These are phyloP conservation scores for Ganoderma lucidum DNA, from an alignment of 1,284 basidiomycete species.

Conservation along the genomic window DNA sequence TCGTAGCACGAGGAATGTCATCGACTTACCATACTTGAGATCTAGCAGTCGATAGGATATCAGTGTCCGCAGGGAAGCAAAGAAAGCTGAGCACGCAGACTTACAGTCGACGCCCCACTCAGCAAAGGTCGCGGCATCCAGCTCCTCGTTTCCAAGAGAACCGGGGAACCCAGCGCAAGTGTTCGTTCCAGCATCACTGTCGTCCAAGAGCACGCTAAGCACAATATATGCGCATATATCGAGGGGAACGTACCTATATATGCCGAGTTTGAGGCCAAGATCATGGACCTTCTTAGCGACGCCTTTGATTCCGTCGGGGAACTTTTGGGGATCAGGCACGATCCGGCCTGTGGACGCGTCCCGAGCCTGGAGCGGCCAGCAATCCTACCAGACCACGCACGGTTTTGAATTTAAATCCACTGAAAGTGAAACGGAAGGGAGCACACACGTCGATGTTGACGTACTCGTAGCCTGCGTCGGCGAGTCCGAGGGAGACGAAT, in stretches of 20 bases:
- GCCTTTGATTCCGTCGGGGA: slow-evolving; percentile 59
- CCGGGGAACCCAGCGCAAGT: slow-evolving; percentile 64
- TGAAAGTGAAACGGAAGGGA: background rate
- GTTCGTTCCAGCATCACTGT: slow-evolving; percentile 58
- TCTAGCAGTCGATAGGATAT: slow-evolving; percentile 35
- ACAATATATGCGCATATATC: background rate
- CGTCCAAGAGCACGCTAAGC: background rate
- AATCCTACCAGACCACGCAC: slow-evolving; percentile 48
- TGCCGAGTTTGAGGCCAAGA: slow-evolving; percentile 60
- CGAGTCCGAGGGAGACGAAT: slow-evolving; percentile 56
- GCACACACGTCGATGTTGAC: slow-evolving; percentile 60
- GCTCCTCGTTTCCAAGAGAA: slow-evolving; percentile 55
- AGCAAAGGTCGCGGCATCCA: slow-evolving; percentile 59
- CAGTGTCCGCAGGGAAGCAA: too few relatives aligned
- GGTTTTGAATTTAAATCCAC: background rate
- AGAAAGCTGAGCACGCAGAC: slow-evolving; percentile 11
- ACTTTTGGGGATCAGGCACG: slow-evolving; percentile 58
- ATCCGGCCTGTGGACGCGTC: slow-evolving; percentile 51
- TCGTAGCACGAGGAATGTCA: background rate
- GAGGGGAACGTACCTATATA: slow-evolving; percentile 49
- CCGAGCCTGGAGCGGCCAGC: slow-evolving; percentile 55
- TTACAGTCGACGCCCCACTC: slow-evolving; percentile 62
- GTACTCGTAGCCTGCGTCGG: slow-evolving; percentile 59
- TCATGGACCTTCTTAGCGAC: slow-evolving; percentile 55
- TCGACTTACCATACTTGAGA: slow-evolving; percentile 57